Conservation (phyloP, 306 rosid species). For the Quercus robur region DNA sequence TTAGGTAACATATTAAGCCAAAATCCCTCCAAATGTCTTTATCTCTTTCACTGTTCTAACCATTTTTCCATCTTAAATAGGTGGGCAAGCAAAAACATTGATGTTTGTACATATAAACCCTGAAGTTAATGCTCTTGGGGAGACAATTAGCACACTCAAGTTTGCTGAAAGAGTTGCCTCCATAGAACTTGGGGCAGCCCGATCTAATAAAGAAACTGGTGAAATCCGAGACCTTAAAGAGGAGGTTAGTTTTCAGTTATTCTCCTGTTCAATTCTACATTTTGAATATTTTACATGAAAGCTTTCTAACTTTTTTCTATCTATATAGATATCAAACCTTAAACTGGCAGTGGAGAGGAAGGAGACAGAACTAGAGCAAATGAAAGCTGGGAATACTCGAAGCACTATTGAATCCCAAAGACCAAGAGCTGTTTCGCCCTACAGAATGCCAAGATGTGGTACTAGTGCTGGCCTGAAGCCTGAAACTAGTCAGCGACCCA, state of each 20-base stretch:
- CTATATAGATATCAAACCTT: slow-evolving; percentile 63
- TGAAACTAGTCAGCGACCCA: slow-evolving; percentile 48
- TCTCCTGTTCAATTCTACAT: slow-evolving; percentile 12
- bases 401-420: slow-evolving; percentile 51
- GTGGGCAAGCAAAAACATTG: slow-evolving; percentile 96
- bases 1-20: slow-evolving; percentile 52
- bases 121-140: slow-evolving; percentile 78
- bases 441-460: slow-evolving; percentile 60
- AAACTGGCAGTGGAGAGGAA: slow-evolving; percentile 74
- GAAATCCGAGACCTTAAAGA: slow-evolving; percentile 86
- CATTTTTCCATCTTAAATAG: slow-evolving; percentile 28
- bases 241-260: slow-evolving; percentile 54
- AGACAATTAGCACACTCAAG: slow-evolving; percentile 94
- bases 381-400: slow-evolving; percentile 52
- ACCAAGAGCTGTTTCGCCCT: slow-evolving; percentile 77
- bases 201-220: slow-evolving; percentile 80
- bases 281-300: neutral
- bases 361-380: slow-evolving; percentile 74
- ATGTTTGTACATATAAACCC: slow-evolving; percentile 99
- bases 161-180: slow-evolving; percentile 97
- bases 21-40: neutral
- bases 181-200: slow-evolving; percentile 93
- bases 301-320: neutral
- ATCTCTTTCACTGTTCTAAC: slow-evolving; percentile 11
- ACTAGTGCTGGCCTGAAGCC: slow-evolving; percentile 39